Conservation (phyloP, 768 basidiomycete genomes). For the Mycena vulgaris region DNA sequence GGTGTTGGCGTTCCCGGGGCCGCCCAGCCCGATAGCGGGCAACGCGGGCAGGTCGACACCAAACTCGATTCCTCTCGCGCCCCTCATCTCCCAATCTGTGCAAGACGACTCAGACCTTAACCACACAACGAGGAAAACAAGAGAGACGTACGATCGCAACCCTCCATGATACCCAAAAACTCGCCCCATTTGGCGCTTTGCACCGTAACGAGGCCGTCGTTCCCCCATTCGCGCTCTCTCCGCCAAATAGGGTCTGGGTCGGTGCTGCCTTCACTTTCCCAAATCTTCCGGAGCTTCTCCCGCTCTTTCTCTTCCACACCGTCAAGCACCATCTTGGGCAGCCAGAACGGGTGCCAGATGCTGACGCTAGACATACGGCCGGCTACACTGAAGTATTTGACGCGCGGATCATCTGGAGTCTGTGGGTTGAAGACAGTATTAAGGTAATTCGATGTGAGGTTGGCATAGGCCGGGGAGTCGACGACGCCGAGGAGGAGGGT, state of each 20-base stretch:
- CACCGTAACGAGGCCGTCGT: conserved; percentile 94
- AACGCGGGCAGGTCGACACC: conserved; percentile 72
- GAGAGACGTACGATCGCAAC: conserved; percentile 77
- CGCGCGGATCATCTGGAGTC: conserved; percentile 83
- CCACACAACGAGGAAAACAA: background rate
- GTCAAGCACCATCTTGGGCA: conserved; percentile 95
- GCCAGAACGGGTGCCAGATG: conserved; percentile 97
- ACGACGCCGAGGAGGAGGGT: conserved; percentile 89
- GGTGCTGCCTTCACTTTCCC: conserved; percentile 45
- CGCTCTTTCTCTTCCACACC: conserved; percentile 79
- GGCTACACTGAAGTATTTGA: conserved; percentile 94
- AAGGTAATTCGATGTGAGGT: conserved; percentile 89
- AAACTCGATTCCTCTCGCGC: conserved; percentile 84
- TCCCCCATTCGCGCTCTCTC: conserved; percentile 77
- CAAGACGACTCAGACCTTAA: background rate
- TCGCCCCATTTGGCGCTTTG: conserved; percentile 97
- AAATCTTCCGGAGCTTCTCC: conserved; percentile 55
- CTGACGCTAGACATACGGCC: conserved; percentile 77
- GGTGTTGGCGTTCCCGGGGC: conserved; percentile 14
- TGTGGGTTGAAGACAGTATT: conserved; percentile 85
- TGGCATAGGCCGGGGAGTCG: conserved; percentile 97
- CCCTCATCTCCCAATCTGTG: conserved; percentile 92
- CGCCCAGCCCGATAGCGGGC: conserved; percentile 59
- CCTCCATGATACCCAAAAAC: conserved; percentile 91
- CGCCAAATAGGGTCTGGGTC: conserved; percentile 59